Conservation (phyloP, 495 filamentous ascomycete species). For the Penicillium daleae region DNA sequence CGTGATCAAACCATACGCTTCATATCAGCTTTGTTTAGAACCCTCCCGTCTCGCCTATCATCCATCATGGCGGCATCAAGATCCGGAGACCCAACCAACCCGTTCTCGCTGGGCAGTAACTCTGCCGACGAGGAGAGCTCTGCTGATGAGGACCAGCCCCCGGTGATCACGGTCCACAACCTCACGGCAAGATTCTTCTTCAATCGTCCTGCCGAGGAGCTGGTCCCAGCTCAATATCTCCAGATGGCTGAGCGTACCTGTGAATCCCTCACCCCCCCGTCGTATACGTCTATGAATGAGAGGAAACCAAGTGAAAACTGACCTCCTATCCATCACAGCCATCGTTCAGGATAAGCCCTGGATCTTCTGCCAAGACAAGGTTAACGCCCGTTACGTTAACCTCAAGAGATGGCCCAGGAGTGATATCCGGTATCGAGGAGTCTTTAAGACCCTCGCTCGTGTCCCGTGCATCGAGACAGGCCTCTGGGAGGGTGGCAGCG, state of each 20-base stretch:
- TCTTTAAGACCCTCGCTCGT: conserved; percentile 35
- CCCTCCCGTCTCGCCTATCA: neutral
- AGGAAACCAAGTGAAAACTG: neutral
- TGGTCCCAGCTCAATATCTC: conserved; percentile 30
- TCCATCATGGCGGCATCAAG: neutral
- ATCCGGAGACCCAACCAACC: neutral
- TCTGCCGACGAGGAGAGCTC: neutral
- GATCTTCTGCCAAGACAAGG: conserved; percentile 31
- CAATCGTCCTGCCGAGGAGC: conserved; percentile 25
- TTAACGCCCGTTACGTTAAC: conserved; percentile 28
- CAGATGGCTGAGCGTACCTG: conserved; percentile 25
- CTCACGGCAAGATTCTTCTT: conserved; percentile 32
- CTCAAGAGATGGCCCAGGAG: conserved; percentile 30
- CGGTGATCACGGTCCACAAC: conserved; percentile 26
- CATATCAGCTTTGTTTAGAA: neutral
- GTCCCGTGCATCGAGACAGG: conserved; percentile 29
- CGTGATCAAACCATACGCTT: neutral
- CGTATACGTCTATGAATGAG: neutral
- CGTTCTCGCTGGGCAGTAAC: neutral
- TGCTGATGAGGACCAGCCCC: too few relatives aligned
- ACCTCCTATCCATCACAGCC: conserved; percentile 16
- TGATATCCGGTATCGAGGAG: conserved; percentile 36
- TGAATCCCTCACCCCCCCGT: conserved; percentile 10
- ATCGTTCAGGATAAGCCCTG: conserved; percentile 27
- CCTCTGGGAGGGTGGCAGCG: conserved; percentile 23